A percentile compares a stretch with the other conserved stretches of the same genome.
Conservation (phyloP, 176 grass and related monocot species). For the Cenchrus americanus region DNA sequence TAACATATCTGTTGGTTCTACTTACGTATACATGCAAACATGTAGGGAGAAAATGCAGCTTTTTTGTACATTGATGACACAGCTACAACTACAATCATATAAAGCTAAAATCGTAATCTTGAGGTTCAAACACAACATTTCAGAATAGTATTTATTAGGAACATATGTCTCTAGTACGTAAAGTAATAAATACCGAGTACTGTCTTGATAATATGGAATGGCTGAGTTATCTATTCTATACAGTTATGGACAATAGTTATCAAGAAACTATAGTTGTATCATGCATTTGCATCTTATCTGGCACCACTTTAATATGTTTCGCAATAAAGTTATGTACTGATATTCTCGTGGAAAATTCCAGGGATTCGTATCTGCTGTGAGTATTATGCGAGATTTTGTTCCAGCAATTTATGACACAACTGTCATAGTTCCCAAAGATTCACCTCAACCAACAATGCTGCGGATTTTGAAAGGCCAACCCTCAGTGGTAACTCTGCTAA, state of each 20-base stretch:
- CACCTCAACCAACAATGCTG: conserved; percentile 94
- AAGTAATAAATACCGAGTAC: conserved; percentile 7
- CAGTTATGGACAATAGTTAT: conserved; percentile 6
- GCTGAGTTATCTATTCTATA: neutral
- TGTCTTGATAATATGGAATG: conserved; percentile 23
- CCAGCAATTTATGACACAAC: conserved; percentile 95
- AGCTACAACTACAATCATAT: neutral
- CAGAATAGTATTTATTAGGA: neutral
- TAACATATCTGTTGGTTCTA: neutral
- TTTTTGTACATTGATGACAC: neutral
- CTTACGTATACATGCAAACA: neutral
- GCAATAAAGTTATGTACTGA: conserved; percentile 31
- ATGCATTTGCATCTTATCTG: conserved; percentile 22
- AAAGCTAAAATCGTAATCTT: conserved; percentile 20
- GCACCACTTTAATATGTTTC: conserved; percentile 1
- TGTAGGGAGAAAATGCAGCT: neutral
- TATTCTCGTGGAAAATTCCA: conserved; percentile 41
- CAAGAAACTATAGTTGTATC: neutral
- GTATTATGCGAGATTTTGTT: conserved; percentile 88
- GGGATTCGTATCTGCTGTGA: conserved; percentile 97
- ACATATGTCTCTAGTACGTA: conserved; percentile 16
- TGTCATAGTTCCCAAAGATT: conserved; percentile 90
- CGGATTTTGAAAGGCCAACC: conserved; percentile 90
- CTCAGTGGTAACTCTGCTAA: conserved; percentile 71
- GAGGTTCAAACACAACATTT: neutral